Evolutionary conservation across 2,329 filamentous ascomycete species (phyloP).

Genomic region (Keithomyces neogunnii): DNA sequence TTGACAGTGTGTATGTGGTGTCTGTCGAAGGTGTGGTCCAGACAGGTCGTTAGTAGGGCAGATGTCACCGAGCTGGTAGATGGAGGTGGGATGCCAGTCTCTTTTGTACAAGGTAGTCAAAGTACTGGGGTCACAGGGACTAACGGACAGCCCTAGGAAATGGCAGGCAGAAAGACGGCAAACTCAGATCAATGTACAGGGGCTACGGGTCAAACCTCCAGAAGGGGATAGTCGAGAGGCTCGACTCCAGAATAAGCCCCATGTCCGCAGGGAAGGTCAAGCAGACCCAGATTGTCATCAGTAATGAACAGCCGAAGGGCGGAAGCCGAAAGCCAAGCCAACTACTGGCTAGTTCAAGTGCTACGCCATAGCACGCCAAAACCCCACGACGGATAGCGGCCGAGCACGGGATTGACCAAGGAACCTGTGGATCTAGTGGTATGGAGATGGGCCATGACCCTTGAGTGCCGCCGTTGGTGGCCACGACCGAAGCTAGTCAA

Average conservation of each 20-base stretch:
- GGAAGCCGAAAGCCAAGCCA: slow-evolving; percentile 1
- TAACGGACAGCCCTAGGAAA: slow-evolving; percentile 10
- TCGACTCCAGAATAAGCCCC: slow-evolving; percentile 14
- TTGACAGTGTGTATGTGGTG: neutral
- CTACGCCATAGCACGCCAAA: neutral
- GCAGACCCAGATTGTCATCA: neutral
- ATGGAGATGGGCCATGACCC: slow-evolving; percentile 5
- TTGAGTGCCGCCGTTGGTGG: neutral
- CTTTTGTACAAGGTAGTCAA: slow-evolving; percentile 20
- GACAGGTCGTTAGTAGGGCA: neutral
- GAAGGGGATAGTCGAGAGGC: slow-evolving; percentile 30
- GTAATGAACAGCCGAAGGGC: slow-evolving; percentile 1
- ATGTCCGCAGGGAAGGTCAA: slow-evolving; percentile 7
- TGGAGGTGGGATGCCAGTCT: slow-evolving; percentile 8
- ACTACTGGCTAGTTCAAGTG: neutral
- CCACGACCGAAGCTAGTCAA: neutral
- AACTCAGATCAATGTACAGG: slow-evolving; percentile 20
- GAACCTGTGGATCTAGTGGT: slow-evolving; percentile 8
- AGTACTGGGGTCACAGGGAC: slow-evolving; percentile 15
- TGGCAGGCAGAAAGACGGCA: slow-evolving; percentile 9
- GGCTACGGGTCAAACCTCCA: slow-evolving; percentile 27
- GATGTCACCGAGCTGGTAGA: neutral
- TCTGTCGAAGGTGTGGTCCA: neutral
- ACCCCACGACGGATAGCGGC: slow-evolving; percentile 7
- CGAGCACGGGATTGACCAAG: slow-evolving; percentile 6